Base-by-base conservation (phyloP, 2,329 filamentous ascomycete genomes). In the Aureobasidium sp. region DNA sequence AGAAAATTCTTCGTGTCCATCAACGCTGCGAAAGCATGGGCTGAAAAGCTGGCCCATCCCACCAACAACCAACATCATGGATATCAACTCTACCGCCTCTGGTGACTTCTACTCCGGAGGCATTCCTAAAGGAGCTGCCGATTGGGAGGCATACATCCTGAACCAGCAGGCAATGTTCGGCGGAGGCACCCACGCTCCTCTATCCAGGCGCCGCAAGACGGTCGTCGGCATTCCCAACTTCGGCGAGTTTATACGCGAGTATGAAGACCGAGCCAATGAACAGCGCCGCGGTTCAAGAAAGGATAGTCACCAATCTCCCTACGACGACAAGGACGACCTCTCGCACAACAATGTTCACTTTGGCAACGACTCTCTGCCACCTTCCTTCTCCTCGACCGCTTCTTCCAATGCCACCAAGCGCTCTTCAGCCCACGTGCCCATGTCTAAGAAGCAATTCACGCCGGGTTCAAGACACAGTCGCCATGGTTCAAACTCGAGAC, bases 81-180 rank as follows among this genome's bases (percentile, higher is more conserved):
- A 57, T 27, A 37, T 57, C 11, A 46, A 57, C 6, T 46, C 53
- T 17, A 35, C 21, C 9, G 29, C 8, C 29, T 13, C 40, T 21
- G 53, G 21, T 13, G 53, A 49, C 23, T 5, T 7, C 42, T 58
- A 58, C 11, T 21, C 43, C 23, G 43, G 55, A 19, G 55, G 55
- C 11, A 49, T 58, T 5, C 55, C 55, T 21, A 58, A 49, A 21
- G 43, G 15, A 13, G 31, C 46, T n/a, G 45, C 9, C 19, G 15
- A 42, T 33, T 51, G 57, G 57, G 57, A 60, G 31, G 9, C 10
- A 9, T 40, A 51, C 46, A 51, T 60, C 19, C 7, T 60, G 6
- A n/a, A 51, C 35, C 57, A 60, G 29, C 42, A 38, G 43, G 55
- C 13, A n/a, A 57, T 37, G 53, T 46, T 45, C n/a, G 53, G 27